phyloP scores from a whole-genome alignment of 2,329 filamentous ascomycete species.

The Chrysoporthe cubensis region DNA sequence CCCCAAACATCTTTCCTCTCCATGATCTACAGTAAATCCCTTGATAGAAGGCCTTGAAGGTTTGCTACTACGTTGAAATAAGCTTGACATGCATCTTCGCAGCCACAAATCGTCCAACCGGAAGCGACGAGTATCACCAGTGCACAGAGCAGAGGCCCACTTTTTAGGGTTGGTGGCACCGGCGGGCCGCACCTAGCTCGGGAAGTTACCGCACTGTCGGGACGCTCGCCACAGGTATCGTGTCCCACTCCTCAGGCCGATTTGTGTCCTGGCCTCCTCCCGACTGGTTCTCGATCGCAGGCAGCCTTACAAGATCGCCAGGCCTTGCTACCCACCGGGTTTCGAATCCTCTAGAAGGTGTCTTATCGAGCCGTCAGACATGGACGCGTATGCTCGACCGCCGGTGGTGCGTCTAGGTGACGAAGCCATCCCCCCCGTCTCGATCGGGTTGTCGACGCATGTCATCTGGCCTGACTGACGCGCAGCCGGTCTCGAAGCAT shows the following conservation, averaged over 20 bases:
- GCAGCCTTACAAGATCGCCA: neutral
- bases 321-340: neutral
- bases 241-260: neutral
- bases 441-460: neutral
- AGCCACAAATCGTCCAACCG: neutral
- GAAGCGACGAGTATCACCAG: neutral
- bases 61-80: neutral
- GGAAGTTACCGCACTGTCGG: slow-evolving; percentile 11
- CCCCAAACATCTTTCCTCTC: neutral
- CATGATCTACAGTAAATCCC: neutral
- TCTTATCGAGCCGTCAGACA: neutral
- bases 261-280: neutral
- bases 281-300: neutral
- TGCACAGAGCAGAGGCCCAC: neutral
- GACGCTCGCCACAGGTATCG: neutral
- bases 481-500: neutral
- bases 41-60: neutral
- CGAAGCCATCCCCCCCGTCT: neutral
- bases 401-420: neutral
- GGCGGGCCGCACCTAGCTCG: slow-evolving; percentile 17
- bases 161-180: slow-evolving; percentile 18
- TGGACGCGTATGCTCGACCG: slow-evolving; percentile 2
- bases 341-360: neutral
- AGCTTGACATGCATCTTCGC: neutral
- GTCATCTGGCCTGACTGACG: slow-evolving; percentile 10